Evolutionary conservation across 2,329 filamentous ascomycete species (phyloP).

Genomic region (Herpotrichia juniperi): DNA sequence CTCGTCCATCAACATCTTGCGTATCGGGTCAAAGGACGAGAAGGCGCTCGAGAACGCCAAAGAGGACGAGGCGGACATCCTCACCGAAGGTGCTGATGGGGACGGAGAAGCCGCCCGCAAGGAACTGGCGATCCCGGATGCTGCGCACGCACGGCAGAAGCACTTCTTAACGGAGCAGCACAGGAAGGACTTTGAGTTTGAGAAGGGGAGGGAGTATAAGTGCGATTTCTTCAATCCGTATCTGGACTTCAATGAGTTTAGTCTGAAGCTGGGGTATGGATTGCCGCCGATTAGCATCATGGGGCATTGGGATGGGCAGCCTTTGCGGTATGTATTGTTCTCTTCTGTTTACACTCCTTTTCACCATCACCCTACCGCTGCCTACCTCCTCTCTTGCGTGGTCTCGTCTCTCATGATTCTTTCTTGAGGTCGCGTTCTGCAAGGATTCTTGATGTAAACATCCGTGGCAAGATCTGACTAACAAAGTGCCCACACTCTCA

Average conservation of each 20-base stretch:
- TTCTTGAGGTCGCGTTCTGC: not conserved
- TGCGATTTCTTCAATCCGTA: slow-evolving; percentile 91
- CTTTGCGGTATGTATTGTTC: slow-evolving; percentile 63
- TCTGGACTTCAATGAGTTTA: slow-evolving; percentile 82
- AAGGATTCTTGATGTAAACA: not conserved
- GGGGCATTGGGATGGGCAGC: slow-evolving; percentile 81
- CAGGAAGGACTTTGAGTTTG: slow-evolving; percentile 65
- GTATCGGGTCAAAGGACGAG: slow-evolving; percentile 60
- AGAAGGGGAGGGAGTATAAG: slow-evolving; percentile 65
- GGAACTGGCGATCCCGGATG: slow-evolving; percentile 47
- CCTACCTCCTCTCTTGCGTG: slow-evolving; percentile 35
- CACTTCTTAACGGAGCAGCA: slow-evolving; percentile 64
- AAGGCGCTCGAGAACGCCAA: slow-evolving; percentile 50
- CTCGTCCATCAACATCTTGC: slow-evolving; percentile 78
- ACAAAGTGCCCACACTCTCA: slow-evolving; percentile 80
- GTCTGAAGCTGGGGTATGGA: slow-evolving; percentile 59
- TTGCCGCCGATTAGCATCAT: slow-evolving; percentile 78
- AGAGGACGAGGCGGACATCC: slow-evolving; percentile 59
- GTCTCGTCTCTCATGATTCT: not conserved
- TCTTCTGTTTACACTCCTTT: slow-evolving; percentile 37
- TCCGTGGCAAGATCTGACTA: slow-evolving; percentile 27
- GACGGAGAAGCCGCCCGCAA: slow-evolving; percentile 50
- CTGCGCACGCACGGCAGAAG: slow-evolving; percentile 60
- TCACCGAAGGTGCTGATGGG: slow-evolving; percentile 57
- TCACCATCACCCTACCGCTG: slow-evolving; percentile 34